Evolutionary conservation across 2,329 filamentous ascomycete species (phyloP), one percentile per base, ranked within the genome.

Genomic region (Calonectria pseudoreteaudii): DNA sequence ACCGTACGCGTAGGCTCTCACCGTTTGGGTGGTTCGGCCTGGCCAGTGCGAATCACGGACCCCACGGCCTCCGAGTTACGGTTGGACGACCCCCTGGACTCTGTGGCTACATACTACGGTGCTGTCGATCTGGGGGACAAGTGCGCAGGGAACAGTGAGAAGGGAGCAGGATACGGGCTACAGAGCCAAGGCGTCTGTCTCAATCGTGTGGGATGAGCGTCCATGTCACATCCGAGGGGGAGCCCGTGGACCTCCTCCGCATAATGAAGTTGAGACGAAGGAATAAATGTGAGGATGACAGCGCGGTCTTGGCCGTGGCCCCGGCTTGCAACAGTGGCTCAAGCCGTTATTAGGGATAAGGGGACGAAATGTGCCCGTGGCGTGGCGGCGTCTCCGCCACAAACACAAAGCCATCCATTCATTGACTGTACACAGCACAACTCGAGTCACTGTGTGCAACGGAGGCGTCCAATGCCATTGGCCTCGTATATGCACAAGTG

Each of bases 1-100:
- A 71, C 62, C 18, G 41, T 44, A 71, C 62, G 69, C 62, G 68
- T 70, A 66, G 68, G 60, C 68, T 36, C 16, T 36, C 16, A 31
- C 53, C 53, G 31, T 53, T 65, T 38, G 56, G 58, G 38, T 49
- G 65, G 49, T 50, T 52, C 49, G 47, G 49, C 31, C 20, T 66
- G 31, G 41, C 64, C 64, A 50, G 47, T 36, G 64, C 26, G 49
- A 53, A 52, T 44, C 23, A 49, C 60, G 60, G 60, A 44, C 60
- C 41, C 60, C 41, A 44, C 60, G 60, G 60, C 9, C 41, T 49
- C 60, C 60, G 60, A 34, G 26, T 26, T 34, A 11, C 38, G 41
- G 60, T 31, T 65, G 41, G 38, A n/a, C 26, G 50, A 38, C 18
- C 66, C 66, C 41, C 41, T 68, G 66, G 50, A 47, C 50, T 38